Conservation (phyloP, 352 stramenopile species). For the Phytophthora syringae region DNA sequence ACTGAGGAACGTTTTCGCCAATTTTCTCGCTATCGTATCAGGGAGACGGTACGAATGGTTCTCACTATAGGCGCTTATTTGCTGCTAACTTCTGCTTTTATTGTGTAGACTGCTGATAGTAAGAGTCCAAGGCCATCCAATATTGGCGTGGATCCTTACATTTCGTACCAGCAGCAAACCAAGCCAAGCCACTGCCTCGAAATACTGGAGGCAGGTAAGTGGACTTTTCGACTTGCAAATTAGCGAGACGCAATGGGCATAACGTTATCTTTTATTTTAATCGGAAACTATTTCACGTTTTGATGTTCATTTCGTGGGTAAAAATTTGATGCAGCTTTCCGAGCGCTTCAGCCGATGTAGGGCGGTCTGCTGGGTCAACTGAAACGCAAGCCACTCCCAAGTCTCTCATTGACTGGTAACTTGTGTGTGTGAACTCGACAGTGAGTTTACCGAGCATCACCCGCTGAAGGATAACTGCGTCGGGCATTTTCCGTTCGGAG, state of each 20-base stretch:
- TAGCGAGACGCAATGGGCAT: background rate
- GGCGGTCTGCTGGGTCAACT: conserved; percentile 11
- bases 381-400: conserved; percentile 15
- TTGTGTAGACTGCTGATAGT: conserved; percentile 17
- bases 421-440: conserved; percentile 24
- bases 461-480: conserved; percentile 25
- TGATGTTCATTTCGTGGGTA: conserved; percentile 14
- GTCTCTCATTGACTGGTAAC: conserved; percentile 13
- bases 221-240: conserved; percentile 20
- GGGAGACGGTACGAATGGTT: conserved; percentile 23
- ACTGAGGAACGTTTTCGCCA: conserved; percentile 76
- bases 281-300: too few relatives aligned
- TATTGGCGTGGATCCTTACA: conserved; percentile 50
- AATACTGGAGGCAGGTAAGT: conserved; percentile 50
- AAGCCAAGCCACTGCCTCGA: conserved; percentile 69
- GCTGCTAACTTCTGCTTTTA: background rate
- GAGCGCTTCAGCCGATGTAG: conserved; percentile 21
- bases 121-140: conserved; percentile 36
- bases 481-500: conserved; percentile 13
- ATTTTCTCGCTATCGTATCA: conserved; percentile 71
- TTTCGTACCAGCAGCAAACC: conserved; percentile 67
- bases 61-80: background rate
- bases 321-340: conserved; percentile 21
- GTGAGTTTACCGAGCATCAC: conserved; percentile 18
- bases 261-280: too few relatives aligned